These are phyloP conservation scores for Phytophthora hybrid DNA, from an alignment of 352 stramenopile genomes.

Conservation along the genomic window DNA sequence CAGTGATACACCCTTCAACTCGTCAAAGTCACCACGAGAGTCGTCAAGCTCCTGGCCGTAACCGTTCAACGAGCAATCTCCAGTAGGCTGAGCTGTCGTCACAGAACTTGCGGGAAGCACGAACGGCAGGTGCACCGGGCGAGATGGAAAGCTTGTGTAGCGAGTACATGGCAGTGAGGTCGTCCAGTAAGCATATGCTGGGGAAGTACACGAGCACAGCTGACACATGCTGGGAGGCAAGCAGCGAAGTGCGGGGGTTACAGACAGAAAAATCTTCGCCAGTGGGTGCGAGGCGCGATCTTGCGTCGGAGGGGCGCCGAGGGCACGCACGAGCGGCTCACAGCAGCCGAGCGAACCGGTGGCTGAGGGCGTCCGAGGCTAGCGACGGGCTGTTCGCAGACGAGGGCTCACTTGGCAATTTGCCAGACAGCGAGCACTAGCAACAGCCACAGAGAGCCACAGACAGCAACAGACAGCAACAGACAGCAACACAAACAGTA, in stretches of 20 bases:
- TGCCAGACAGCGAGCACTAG: too few species aligned
- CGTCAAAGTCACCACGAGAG: background rate
- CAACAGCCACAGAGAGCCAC: too few species aligned
- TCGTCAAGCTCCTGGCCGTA: background rate
- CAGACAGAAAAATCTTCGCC: background rate
- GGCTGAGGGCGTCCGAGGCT: too few species aligned
- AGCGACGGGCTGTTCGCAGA: too few species aligned
- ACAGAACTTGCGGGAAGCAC: background rate
- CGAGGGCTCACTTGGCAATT: too few species aligned
- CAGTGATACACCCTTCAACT: background rate
- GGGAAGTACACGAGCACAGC: background rate
- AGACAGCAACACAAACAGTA: too few species aligned
- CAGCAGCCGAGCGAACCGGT: too few species aligned
- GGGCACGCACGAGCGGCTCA: too few species aligned
- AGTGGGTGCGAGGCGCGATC: too few species aligned
- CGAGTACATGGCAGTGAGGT: too few species aligned
- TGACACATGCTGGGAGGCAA: background rate
- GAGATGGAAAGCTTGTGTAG: background rate
- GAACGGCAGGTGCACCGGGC: background rate
- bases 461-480: too few species aligned
- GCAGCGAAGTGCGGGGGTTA: background rate
- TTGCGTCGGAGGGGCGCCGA: too few species aligned
- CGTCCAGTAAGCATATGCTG: background rate
- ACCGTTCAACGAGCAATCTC: background rate
- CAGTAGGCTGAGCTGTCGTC: background rate